Evolutionary conservation across 1,139 yeast species (phyloP).

Genomic region (Nadsonia commutata): DNA sequence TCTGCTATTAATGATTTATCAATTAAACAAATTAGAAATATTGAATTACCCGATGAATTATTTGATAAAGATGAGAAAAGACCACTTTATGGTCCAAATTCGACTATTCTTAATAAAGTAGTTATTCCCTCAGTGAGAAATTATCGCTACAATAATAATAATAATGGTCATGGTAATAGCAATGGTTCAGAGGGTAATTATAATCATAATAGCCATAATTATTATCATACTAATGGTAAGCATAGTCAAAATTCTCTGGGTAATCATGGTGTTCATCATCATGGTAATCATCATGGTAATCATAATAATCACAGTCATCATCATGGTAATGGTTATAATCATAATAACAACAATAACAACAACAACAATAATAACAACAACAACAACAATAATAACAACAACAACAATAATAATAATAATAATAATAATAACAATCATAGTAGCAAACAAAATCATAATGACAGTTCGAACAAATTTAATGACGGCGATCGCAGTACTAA

Average conservation of each 20-base stretch:
- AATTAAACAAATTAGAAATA: neutral
- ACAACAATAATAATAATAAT: neutral
- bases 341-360: neutral
- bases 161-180: neutral
- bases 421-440: neutral
- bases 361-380: neutral
- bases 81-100: neutral
- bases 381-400: neutral
- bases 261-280: neutral
- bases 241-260: neutral
- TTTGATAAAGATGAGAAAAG: neutral
- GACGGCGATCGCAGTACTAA: neutral
- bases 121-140: neutral
- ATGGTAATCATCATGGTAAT: neutral
- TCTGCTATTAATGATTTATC: neutral
- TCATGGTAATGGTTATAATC: neutral
- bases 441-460: neutral
- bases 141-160: neutral
- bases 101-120: neutral
- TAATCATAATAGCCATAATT: neutral
- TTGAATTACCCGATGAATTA: neutral
- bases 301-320: neutral
- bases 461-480: too few species aligned
- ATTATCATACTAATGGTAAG: neutral
- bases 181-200: neutral